Percentiles rank a stretch among this genome's conserved stretches.
Evolutionary conservation across 176 grass and related monocot genomes (phyloP).

Genomic region (Oropetium thomaeum): DNA sequence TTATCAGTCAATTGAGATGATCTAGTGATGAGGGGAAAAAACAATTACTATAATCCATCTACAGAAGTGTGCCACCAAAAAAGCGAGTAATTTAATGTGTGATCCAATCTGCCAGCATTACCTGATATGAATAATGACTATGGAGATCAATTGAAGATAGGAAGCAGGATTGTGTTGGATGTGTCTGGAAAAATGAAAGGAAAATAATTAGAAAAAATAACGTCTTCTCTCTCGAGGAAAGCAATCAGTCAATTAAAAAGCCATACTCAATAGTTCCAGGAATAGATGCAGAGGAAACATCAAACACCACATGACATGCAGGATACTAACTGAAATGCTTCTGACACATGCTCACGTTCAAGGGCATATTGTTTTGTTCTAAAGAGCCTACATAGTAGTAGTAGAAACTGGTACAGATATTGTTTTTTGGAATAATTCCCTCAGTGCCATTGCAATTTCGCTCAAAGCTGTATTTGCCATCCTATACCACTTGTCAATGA

Average conservation of each 20-base stretch:
- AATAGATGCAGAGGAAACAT: not conserved
- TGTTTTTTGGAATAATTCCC: no score
- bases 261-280: not conserved
- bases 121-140: slow-evolving; percentile 99
- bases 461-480: no score
- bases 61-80: not conserved
- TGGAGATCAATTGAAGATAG: slow-evolving; percentile 99
- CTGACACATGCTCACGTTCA: not conserved
- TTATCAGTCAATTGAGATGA: slow-evolving; percentile 21
- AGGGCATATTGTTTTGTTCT: not conserved
- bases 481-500: no score
- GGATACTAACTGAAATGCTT: not conserved
- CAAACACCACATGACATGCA: slow-evolving; percentile 14
- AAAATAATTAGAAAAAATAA: not conserved
- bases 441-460: no score
- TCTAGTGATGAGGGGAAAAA: slow-evolving; percentile 4
- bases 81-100: slow-evolving; percentile 23
- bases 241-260: slow-evolving; percentile 6
- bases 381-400: not conserved
- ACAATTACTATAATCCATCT: not conserved
- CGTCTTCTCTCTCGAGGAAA: not conserved
- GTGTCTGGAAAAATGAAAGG: slow-evolving; percentile 64
- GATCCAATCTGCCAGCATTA: slow-evolving; percentile 42
- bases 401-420: not conserved
- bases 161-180: slow-evolving; percentile 98